phyloP scores from a whole-genome alignment of 2,329 filamentous ascomycete species.

The Hypoxylon sp. region DNA sequence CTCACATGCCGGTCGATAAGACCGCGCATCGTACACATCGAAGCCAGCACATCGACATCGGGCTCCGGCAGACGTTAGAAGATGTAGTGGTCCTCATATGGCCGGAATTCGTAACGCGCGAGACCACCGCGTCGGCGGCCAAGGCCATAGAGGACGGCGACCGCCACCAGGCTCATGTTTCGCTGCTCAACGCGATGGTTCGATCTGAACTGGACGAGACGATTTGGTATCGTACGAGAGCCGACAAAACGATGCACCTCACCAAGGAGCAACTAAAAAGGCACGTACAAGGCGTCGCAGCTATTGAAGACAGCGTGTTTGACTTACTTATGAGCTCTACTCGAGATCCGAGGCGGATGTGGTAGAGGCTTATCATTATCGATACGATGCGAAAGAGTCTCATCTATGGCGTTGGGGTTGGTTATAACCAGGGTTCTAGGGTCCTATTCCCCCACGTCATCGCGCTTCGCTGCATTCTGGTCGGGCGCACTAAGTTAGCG shows the following conservation, averaged over 20 bases:
- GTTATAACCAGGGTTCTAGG: too few relatives aligned
- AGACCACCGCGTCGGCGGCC: conserved; percentile 30
- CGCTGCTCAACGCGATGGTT: conserved; percentile 42
- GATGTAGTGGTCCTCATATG: conserved; percentile 38
- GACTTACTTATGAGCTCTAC: conserved; percentile 35
- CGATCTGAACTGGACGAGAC: conserved; percentile 44
- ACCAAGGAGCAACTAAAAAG: conserved; percentile 31
- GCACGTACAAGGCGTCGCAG: conserved; percentile 29
- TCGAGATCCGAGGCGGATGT: conserved; percentile 37
- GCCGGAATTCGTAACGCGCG: conserved; percentile 43
- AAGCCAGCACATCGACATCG: conserved; percentile 31
- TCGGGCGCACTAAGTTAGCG: not conserved
- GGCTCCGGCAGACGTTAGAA: conserved; percentile 27
- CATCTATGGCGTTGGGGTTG: too few relatives aligned
- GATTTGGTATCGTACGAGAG: conserved; percentile 39
- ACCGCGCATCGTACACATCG: conserved; percentile 41
- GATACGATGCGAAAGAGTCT: not conserved
- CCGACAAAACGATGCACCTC: conserved; percentile 20
- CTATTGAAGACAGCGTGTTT: conserved; percentile 36
- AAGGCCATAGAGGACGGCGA: conserved; percentile 37
- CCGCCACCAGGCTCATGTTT: conserved; percentile 35
- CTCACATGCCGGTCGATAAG: conserved; percentile 21
- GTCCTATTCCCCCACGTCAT: not conserved
- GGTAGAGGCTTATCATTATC: conserved; percentile 31
- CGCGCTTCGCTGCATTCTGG: not conserved